Base-by-base conservation (phyloP, 23 red algal species). In the Gracilaria gracilis region DNA sequence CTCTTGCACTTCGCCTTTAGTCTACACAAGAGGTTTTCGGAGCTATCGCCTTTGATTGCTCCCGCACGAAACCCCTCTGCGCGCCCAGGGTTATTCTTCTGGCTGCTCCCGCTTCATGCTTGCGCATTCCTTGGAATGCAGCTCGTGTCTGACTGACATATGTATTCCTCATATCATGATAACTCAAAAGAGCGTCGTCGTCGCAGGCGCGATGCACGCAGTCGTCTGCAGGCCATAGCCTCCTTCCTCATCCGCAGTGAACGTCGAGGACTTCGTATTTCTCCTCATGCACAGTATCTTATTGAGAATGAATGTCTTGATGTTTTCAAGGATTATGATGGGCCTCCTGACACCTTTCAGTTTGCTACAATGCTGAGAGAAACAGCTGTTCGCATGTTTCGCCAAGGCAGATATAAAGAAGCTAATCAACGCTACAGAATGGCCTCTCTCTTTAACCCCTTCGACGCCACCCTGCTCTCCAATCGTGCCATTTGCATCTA, bases 401-500 rank as follows among this genome's bases (percentile, higher is more conserved):
- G 85, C 25, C 85, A 89, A 34, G 39, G 85, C 32, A 65, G 85
- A 31, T 89, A 89, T 25, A 65, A 69, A 24, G 85, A 89, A 79
- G 85, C 85, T 20, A 79, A 78, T 54, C 59, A 48, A 25, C 66
- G 71, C 7, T 89, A 77, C 32, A 29, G 71, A 47, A 59, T 89
- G 51, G 85, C 85, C 16, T 75, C 85, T 71, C 73, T 66, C 33
- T 89, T 78, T 34, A 79, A 78, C 70, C 85, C 85, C 6, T 65
- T 53, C 21, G 85, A 89, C 44, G 23, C 73, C 32, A 89, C 85
- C 25, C 58, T 89, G 9, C 34, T 89, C 20, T 89, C 85, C 1
- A 89, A 89, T 48, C 69, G 71, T 9, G 85, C 85, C 57, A 89
- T 71, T 34, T 89, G 85, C 35, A 78, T 89, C 19, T 89, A 58